Evolutionary conservation across 2,329 filamentous ascomycete species (phyloP).

Genomic region (Scedosporium dehoogii): DNA sequence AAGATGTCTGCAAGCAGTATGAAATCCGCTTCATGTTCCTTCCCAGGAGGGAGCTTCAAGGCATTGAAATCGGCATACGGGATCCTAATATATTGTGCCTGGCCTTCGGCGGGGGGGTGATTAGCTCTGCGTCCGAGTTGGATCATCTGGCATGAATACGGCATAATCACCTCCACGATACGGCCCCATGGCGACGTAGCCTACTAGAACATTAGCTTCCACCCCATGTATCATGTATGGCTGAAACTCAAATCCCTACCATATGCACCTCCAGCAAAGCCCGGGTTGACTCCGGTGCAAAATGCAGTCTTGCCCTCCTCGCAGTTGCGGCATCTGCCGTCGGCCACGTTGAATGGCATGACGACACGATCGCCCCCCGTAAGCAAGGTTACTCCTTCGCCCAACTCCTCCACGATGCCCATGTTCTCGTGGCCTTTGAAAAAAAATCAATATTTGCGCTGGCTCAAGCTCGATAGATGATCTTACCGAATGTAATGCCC

Average conservation of each 20-base stretch:
- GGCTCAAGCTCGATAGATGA: too few species aligned
- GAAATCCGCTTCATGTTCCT: slow-evolving; percentile 52
- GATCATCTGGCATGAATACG: not conserved
- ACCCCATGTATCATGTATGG: rapidly evolving
- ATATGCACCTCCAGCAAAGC: slow-evolving; percentile 26
- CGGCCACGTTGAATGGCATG: slow-evolving; percentile 56
- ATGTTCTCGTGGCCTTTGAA: slow-evolving; percentile 47
- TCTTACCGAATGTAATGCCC: slow-evolving; percentile 47
- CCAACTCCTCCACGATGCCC: slow-evolving; percentile 46
- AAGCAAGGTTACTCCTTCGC: slow-evolving; percentile 48
- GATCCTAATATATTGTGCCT: slow-evolving; percentile 55
- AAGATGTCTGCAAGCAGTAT: slow-evolving; percentile 36
- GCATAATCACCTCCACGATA: slow-evolving; percentile 25
- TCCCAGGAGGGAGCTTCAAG: slow-evolving; percentile 49
- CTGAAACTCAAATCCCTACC: slow-evolving; percentile 12
- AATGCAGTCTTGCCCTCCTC: slow-evolving; percentile 56
- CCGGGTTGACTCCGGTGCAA: slow-evolving; percentile 43
- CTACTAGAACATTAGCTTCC: slow-evolving; percentile 5
- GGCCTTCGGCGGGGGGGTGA: slow-evolving; percentile 25
- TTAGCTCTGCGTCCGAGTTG: not conserved
- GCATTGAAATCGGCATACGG: slow-evolving; percentile 61
- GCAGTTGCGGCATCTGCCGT: slow-evolving; percentile 53
- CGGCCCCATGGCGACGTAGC: slow-evolving; percentile 52
- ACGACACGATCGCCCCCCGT: slow-evolving; percentile 56
- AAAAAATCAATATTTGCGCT: not conserved